Percentiles rank a stretch among this genome's conserved stretches.
Conservation (phyloP, 2,329 filamentous ascomycete genomes). For the Alternaria atra region DNA sequence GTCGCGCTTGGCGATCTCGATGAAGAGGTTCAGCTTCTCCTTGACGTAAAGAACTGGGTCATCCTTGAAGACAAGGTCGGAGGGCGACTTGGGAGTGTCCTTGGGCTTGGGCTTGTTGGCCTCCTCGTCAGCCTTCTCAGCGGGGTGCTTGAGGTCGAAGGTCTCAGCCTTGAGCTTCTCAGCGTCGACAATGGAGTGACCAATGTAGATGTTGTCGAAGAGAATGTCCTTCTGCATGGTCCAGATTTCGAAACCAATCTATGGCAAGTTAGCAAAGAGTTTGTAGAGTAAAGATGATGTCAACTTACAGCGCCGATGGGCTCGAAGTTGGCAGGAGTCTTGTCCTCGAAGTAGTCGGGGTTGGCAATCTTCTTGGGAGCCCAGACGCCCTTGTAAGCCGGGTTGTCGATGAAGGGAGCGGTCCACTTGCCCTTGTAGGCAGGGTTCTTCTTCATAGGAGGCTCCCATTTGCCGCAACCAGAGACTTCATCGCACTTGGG, state of each 20-base stretch:
- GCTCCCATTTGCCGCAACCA: slow-evolving; percentile 92
- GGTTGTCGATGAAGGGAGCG: slow-evolving; percentile 93
- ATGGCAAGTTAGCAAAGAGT: slow-evolving; percentile 24
- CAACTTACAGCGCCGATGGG: slow-evolving; percentile 91
- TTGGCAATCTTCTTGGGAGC: slow-evolving; percentile 95
- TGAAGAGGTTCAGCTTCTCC: slow-evolving; percentile 93
- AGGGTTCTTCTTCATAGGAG: slow-evolving; percentile 93
- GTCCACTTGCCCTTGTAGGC: slow-evolving; percentile 99
- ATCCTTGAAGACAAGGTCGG: slow-evolving; percentile 86
- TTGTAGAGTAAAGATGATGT: slow-evolving; percentile 1
- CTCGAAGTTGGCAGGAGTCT: slow-evolving; percentile 95
- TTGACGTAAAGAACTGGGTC: slow-evolving; percentile 87
- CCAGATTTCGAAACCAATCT: slow-evolving; percentile 99
- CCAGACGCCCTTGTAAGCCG: slow-evolving; percentile 96
- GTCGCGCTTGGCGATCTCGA: slow-evolving; percentile 82
- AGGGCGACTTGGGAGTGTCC: slow-evolving; percentile 72
- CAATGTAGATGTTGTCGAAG: slow-evolving; percentile 99
- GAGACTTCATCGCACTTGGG: slow-evolving; percentile 93
- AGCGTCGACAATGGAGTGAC: slow-evolving; percentile 93
- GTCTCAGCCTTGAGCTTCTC: slow-evolving; percentile 88
- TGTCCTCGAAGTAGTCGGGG: slow-evolving; percentile 96
- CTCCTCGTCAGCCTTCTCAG: slow-evolving; percentile 83
- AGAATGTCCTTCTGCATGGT: slow-evolving; percentile 99
- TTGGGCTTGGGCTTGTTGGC: slow-evolving; percentile 79
- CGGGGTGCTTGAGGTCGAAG: slow-evolving; percentile 84